Evolutionary conservation across 345 rosid species (phyloP).

Genomic region (Arabidopsis thaliana): DNA sequence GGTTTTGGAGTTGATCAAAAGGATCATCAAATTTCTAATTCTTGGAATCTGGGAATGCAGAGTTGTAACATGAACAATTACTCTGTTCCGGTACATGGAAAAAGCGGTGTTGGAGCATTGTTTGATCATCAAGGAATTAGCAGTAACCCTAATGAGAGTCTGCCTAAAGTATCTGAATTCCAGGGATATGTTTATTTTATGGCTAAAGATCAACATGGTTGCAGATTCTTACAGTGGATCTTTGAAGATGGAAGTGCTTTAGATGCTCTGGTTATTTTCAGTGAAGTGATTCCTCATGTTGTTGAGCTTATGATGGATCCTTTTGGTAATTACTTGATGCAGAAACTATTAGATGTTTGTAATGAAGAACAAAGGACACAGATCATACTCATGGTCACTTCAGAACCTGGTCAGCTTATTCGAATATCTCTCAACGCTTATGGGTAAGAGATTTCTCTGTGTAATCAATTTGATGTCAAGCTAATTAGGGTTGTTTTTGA

Average conservation of each 20-base stretch:
- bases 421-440: conserved; percentile 48
- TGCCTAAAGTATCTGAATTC: conserved; percentile 38
- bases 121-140: conserved; percentile 29
- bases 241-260: conserved; percentile 49
- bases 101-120: conserved; percentile 19
- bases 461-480: background rate
- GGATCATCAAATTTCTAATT: background rate
- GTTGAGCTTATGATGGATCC: conserved; percentile 61
- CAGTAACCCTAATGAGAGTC: conserved; percentile 1
- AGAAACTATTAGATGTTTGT: conserved; percentile 56
- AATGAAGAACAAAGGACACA: conserved; percentile 56
- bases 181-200: conserved; percentile 48
- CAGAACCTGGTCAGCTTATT: conserved; percentile 50
- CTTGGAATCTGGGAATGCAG: background rate
- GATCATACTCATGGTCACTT: conserved; percentile 48
- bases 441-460: conserved; percentile 47
- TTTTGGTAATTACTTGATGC: conserved; percentile 63
- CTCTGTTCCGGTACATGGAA: conserved; percentile 28
- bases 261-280: conserved; percentile 49
- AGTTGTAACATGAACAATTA: conserved; percentile 29
- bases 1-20: conserved; percentile 8
- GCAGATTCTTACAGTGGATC: conserved; percentile 52
- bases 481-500: background rate
- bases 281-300: conserved; percentile 54
- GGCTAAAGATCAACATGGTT: conserved; percentile 60